Evolutionary conservation across 805 yeast species (phyloP).

Genomic region (Komagataella mondaviorum): DNA sequence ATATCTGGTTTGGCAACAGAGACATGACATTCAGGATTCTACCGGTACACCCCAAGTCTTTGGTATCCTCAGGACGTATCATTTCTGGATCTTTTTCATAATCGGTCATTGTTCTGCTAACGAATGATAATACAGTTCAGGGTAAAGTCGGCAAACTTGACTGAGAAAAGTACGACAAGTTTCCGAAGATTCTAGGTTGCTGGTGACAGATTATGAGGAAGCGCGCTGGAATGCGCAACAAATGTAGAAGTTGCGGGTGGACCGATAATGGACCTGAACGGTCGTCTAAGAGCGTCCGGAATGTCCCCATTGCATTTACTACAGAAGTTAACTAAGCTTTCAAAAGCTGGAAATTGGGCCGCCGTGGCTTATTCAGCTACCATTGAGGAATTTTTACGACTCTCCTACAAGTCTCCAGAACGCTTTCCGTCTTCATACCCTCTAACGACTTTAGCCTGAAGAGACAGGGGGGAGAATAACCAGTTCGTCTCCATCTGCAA

Average conservation of each 20-base stretch:
- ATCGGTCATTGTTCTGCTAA: not conserved
- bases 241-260: not conserved
- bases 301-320: not conserved
- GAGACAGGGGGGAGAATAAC: constrained; percentile 19
- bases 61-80: not conserved
- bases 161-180: not conserved
- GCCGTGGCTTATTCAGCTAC: not conserved
- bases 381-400: not conserved
- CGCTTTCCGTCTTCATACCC: not conserved
- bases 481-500: constrained; percentile 9
- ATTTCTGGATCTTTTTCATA: constrained; percentile 18
- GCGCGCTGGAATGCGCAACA: not conserved
- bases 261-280: not conserved
- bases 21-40: constrained; percentile 58
- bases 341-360: not conserved
- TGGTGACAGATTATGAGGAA: not conserved
- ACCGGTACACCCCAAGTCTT: constrained; percentile 23
- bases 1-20: constrained; percentile 50
- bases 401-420: not conserved
- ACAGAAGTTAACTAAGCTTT: not conserved
- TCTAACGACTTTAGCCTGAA: constrained; percentile 9
- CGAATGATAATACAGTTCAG: not conserved
- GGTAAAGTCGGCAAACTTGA: not conserved
- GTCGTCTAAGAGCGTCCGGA: not conserved
- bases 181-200: not conserved